phyloP scores from a whole-genome alignment of 2,329 filamentous ascomycete species.

The Neonectria faginata region DNA sequence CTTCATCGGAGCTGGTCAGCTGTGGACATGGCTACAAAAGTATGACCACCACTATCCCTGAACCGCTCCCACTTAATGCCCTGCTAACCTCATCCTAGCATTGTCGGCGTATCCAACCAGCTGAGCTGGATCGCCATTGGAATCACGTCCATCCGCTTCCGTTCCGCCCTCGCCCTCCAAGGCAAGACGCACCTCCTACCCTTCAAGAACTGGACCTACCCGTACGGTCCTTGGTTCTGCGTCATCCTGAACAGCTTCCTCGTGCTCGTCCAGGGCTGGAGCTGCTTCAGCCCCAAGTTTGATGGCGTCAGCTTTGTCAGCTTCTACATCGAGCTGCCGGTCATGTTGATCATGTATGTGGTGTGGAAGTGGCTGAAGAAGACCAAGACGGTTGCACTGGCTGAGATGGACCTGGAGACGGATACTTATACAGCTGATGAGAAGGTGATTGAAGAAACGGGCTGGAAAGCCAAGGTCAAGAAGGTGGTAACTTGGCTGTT shows the following conservation, averaged over 20 bases:
- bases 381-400: slow-evolving; percentile 66
- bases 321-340: slow-evolving; percentile 71
- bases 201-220: slow-evolving; percentile 76
- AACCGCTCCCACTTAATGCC: not conserved
- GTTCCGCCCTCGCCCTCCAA: slow-evolving; percentile 66
- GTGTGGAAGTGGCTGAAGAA: slow-evolving; percentile 78
- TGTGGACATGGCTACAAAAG: slow-evolving; percentile 77
- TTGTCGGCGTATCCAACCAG: slow-evolving; percentile 76
- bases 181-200: slow-evolving; percentile 71
- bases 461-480: slow-evolving; percentile 61
- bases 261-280: slow-evolving; percentile 73
- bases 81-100: slow-evolving; percentile 49
- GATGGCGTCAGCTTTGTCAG: slow-evolving; percentile 70
- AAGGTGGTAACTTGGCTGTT: slow-evolving; percentile 50
- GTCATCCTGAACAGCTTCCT: slow-evolving; percentile 69
- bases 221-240: slow-evolving; percentile 68
- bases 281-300: slow-evolving; percentile 70
- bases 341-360: slow-evolving; percentile 72
- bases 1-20: slow-evolving; percentile 72
- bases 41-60: slow-evolving; percentile 45
- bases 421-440: slow-evolving; percentile 67
- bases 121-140: slow-evolving; percentile 74
- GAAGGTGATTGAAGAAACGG: slow-evolving; percentile 42
- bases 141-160: slow-evolving; percentile 74
- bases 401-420: slow-evolving; percentile 72